A percentile compares a stretch with the other conserved stretches of the same genome.
These are phyloP conservation scores for Colletotrichum camelliae DNA, from an alignment of 2,329 filamentous ascomycete species.

Conservation along the genomic window DNA sequence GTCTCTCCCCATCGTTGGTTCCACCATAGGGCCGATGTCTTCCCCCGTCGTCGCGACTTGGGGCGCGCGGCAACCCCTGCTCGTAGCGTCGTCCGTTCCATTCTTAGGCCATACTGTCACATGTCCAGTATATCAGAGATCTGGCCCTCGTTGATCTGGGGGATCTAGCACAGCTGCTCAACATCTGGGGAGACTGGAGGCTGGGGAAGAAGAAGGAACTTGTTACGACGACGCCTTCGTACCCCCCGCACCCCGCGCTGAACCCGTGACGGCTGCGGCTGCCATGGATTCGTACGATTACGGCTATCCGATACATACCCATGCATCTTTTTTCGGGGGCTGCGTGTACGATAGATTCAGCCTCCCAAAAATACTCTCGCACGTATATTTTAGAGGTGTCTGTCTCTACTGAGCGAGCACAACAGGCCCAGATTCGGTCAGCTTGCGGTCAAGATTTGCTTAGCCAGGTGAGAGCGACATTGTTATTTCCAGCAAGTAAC, in stretches of 20 bases:
- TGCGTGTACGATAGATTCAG: neutral
- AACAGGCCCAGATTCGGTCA: neutral
- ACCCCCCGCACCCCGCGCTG: neutral
- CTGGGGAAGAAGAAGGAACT: neutral
- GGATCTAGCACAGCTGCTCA: neutral
- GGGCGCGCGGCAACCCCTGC: neutral
- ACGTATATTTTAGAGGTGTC: neutral
- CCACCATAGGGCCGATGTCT: conserved; percentile 12
- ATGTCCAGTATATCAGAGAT: neutral
- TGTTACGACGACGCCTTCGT: neutral
- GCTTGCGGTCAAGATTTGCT: neutral
- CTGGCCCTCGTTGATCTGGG: neutral
- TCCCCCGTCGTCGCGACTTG: neutral
- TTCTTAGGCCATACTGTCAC: neutral
- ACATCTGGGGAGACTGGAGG: neutral
- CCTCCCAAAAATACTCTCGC: neutral
- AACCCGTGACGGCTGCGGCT: neutral
- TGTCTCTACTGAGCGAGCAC: neutral
- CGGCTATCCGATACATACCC: neutral
- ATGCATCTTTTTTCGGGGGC: neutral
- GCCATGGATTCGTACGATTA: neutral
- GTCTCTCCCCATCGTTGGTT: neutral
- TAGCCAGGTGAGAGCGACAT: neutral
- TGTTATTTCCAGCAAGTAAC: neutral
- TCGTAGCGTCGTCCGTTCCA: neutral